These are phyloP conservation scores for Raffaelea arxii DNA, from an alignment of 2,329 filamentous ascomycete genomes.

Conservation along the genomic window DNA sequence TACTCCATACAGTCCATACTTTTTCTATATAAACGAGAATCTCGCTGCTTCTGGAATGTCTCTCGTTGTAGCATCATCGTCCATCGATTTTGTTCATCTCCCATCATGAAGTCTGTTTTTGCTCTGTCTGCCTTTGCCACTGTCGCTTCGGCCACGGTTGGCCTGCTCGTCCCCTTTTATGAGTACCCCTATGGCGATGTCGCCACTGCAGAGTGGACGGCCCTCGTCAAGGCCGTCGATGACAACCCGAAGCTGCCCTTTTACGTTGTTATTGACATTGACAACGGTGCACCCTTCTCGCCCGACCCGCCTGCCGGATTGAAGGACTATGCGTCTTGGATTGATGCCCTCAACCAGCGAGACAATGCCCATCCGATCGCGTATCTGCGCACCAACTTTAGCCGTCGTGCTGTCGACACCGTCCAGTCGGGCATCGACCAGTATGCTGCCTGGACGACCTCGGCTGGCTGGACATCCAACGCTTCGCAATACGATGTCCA, in stretches of 20 bases:
- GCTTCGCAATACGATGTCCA: slow-evolving; percentile 6
- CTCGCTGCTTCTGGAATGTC: too few species aligned
- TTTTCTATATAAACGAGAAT: too few species aligned
- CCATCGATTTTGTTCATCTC: too few species aligned
- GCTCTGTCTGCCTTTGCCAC: slow-evolving; percentile 6
- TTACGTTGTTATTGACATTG: slow-evolving; percentile 13
- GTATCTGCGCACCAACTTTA: slow-evolving; percentile 9
- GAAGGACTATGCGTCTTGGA: slow-evolving; percentile 8
- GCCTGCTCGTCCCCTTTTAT: slow-evolving; percentile 15
- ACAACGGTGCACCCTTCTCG: slow-evolving; percentile 6
- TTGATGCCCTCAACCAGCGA: slow-evolving; percentile 8
- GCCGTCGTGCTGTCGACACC: slow-evolving; percentile 1
- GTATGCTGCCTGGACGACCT: slow-evolving; percentile 10
- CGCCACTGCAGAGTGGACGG: slow-evolving; percentile 11
- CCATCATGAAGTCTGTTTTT: slow-evolving; percentile 5
- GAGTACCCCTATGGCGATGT: slow-evolving; percentile 11
- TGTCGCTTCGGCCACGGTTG: slow-evolving; percentile 17
- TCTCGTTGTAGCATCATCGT: too few species aligned
- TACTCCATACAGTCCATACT: too few species aligned
- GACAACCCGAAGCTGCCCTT: slow-evolving; percentile 11
- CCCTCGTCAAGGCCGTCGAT: slow-evolving; percentile 10
- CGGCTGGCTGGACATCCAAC: slow-evolving; percentile 4
- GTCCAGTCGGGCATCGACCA: slow-evolving; percentile 6
- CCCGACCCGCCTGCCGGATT: slow-evolving; percentile 8
- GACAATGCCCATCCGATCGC: slow-evolving; percentile 11